phyloP scores from a whole-genome alignment of 1,139 yeast genomes.

The Oligophagozyma castellii region DNA sequence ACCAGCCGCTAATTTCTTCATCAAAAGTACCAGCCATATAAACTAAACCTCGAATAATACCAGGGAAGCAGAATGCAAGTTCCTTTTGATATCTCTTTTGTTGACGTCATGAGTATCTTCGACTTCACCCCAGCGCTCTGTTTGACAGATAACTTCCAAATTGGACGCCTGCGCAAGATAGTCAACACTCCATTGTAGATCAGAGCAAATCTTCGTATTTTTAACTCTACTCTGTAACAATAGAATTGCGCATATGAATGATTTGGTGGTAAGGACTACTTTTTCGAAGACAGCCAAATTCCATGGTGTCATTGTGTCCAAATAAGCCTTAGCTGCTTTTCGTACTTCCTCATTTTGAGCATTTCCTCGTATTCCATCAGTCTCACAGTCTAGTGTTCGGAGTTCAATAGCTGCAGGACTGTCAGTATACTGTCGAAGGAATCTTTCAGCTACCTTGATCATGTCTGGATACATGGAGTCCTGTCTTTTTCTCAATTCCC shows the following conservation, averaged over 20 bases:
- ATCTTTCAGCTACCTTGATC: constrained; percentile 49
- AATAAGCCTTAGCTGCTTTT: constrained; percentile 51
- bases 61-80: constrained; percentile 69
- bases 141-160: constrained; percentile 73
- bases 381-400: constrained; percentile 61
- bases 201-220: constrained; percentile 14
- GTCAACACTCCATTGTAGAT: constrained; percentile 33
- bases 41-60: constrained; percentile 28
- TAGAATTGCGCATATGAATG: constrained; percentile 61
- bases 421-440: constrained; percentile 35
- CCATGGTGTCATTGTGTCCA: constrained; percentile 50
- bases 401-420: constrained; percentile 29
- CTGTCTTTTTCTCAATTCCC: constrained; percentile 62
- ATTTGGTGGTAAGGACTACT: constrained; percentile 72
- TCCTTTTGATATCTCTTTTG: constrained; percentile 74
- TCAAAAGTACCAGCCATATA: no score
- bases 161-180: constrained; percentile 69
- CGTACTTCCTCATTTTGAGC: constrained; percentile 48
- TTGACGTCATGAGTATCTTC: constrained; percentile 98
- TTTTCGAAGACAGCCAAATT: constrained; percentile 82
- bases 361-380: constrained; percentile 70
- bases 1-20: not conserved
- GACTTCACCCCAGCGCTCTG: constrained; percentile 92
- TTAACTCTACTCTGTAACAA: constrained; percentile 20
- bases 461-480: constrained; percentile 65